Evolutionary conservation across 2,329 filamentous ascomycete genomes (phyloP).

Genomic region (Tolypocladium inflatum): DNA sequence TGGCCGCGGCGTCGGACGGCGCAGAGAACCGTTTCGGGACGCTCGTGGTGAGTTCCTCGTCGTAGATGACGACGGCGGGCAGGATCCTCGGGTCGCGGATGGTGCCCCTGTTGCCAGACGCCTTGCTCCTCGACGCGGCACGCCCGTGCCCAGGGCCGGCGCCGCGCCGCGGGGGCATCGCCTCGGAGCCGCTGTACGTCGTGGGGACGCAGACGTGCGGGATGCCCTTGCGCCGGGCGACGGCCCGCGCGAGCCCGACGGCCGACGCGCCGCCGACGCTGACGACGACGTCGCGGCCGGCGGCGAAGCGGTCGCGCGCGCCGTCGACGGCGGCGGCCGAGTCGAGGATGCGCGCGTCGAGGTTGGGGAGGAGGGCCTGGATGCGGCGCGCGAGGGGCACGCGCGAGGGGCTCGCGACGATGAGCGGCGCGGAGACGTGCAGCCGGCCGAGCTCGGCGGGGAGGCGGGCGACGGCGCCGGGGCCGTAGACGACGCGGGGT

Average conservation of each 20-base stretch:
- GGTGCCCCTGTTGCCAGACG: conserved; percentile 5
- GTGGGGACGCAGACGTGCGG: conserved; percentile 52
- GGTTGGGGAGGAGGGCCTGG: conserved; percentile 21
- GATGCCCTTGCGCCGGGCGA: conserved; percentile 40
- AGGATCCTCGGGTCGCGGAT: conserved; percentile 11
- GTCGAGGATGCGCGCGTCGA: conserved; percentile 21
- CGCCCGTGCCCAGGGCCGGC: conserved; percentile 2
- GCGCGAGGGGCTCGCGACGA: conserved; percentile 28
- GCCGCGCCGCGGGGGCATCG: conserved; percentile 28
- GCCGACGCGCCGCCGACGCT: conserved; percentile 55
- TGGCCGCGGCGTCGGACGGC: conserved; percentile 10
- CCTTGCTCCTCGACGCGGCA: not conserved
- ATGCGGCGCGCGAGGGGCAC: conserved; percentile 22
- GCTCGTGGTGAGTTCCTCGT: conserved; percentile 23
- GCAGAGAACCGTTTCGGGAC: conserved; percentile 16
- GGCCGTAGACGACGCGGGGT: conserved; percentile 25
- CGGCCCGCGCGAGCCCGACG: conserved; percentile 47
- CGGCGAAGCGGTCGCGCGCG: conserved; percentile 16
- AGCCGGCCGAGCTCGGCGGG: conserved; percentile 23
- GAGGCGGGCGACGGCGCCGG: conserved; percentile 20
- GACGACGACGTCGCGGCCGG: conserved; percentile 43
- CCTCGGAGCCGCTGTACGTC: conserved; percentile 50
- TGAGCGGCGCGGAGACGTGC: conserved; percentile 21
- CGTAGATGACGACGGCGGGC: conserved; percentile 27
- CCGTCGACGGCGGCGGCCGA: conserved; percentile 20